These are phyloP conservation scores for Sporothrix curviconia DNA, from an alignment of 2,329 filamentous ascomycete genomes.

Conservation along the genomic window DNA sequence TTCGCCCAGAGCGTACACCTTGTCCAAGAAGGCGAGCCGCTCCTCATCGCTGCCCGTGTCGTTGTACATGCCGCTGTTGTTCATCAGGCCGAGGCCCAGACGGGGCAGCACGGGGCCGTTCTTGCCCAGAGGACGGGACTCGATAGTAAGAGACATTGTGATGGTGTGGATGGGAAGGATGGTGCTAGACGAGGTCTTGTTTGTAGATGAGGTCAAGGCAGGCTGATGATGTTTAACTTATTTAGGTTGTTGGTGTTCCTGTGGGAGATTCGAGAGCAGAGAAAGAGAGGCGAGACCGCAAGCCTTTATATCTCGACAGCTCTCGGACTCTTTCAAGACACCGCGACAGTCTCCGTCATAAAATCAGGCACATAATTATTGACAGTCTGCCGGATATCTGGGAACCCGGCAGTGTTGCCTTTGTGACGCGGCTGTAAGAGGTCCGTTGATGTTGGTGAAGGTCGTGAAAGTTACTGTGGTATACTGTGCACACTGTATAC, in stretches of 20 bases:
- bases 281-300: not conserved
- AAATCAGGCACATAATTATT: not conserved
- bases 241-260: not conserved
- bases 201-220: not conserved
- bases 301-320: not conserved
- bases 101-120: conserved; percentile 19
- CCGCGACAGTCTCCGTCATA: not conserved
- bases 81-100: conserved; percentile 44
- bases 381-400: not conserved
- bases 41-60: conserved; percentile 28
- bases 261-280: not conserved
- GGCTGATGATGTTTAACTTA: not conserved
- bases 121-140: conserved; percentile 2
- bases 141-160: not conserved
- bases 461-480: not conserved
- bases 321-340: too few relatives aligned
- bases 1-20: conserved; percentile 34
- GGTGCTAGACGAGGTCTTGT: too few relatives aligned
- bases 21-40: conserved; percentile 35
- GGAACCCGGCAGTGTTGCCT: not conserved
- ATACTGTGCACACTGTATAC: not conserved
- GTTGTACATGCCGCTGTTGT: conserved; percentile 22
- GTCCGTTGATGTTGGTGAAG: not conserved
- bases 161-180: not conserved
- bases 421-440: not conserved